Evolutionary conservation across 192 early-diverging fungal species (phyloP).

Genomic region (Fimicolochytrium jonesii): DNA sequence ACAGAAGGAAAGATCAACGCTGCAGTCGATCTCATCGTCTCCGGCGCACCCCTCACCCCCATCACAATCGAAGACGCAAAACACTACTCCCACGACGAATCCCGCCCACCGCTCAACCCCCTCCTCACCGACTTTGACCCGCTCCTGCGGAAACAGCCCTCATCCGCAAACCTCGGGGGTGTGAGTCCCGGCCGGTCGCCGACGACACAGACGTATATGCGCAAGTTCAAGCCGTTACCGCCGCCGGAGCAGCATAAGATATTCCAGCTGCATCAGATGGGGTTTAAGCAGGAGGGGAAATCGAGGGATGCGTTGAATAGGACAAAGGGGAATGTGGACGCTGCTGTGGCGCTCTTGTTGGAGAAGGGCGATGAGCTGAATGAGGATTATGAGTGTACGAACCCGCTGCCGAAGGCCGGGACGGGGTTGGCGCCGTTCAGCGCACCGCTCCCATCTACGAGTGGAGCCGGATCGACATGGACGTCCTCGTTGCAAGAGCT

Average conservation of each 20-base stretch:
- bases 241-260: slow-evolving; percentile 13
- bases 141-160: no score
- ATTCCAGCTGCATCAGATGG: slow-evolving; percentile 24
- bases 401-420: neutral
- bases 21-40: slow-evolving; percentile 29
- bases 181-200: no score
- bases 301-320: slow-evolving; percentile 26
- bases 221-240: slow-evolving; percentile 17
- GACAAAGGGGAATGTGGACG: slow-evolving; percentile 28
- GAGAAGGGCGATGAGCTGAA: slow-evolving; percentile 19
- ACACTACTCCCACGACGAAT: neutral
- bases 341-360: slow-evolving; percentile 20
- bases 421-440: neutral
- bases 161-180: no score
- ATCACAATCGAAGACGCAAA: neutral
- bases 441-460: neutral
- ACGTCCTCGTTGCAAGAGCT: no score
- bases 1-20: slow-evolving; percentile 22
- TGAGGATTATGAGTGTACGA: slow-evolving; percentile 3
- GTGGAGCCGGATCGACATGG: neutral
- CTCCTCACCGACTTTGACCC: neutral
- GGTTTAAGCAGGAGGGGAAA: slow-evolving; percentile 34
- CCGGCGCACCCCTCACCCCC: slow-evolving; percentile 3
- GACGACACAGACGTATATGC: neutral
- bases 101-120: neutral